Conservation (phyloP, 257 asterid species). For the Catharanthus roseus region DNA sequence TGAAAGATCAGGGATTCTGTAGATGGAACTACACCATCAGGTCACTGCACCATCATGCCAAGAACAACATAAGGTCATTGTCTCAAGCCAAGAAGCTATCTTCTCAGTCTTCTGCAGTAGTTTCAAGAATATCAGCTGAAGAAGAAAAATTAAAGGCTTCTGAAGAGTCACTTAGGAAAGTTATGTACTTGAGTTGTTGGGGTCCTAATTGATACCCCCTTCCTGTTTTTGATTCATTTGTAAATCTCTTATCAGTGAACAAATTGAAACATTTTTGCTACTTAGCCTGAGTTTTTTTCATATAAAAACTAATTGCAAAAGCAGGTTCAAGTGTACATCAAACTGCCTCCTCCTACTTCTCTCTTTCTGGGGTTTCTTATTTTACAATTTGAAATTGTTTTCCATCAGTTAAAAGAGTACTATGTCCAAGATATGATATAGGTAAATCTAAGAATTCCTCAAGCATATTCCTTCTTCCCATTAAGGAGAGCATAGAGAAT, state of each 20-base stretch:
- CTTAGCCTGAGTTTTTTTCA: too few species aligned
- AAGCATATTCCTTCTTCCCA: too few species aligned
- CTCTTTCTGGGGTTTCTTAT: too few species aligned
- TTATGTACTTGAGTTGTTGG: constrained; percentile 33
- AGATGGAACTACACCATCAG: constrained; percentile 21
- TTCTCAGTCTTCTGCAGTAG: constrained; percentile 6
- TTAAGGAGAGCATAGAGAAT: too few species aligned
- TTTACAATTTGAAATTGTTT: background rate
- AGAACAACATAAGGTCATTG: constrained; percentile 14
- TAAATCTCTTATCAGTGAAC: too few species aligned
- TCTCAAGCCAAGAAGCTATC: constrained; percentile 21
- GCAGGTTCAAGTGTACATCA: too few species aligned
- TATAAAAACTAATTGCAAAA: too few species aligned
- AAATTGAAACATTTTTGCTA: too few species aligned
- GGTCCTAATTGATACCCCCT: constrained; percentile 19
- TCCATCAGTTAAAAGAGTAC: too few species aligned
- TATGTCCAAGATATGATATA: too few species aligned
- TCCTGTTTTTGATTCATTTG: background rate
- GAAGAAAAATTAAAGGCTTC: constrained; percentile 7
- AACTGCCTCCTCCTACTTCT: too few species aligned
- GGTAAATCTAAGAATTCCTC: too few species aligned
- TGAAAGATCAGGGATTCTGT: constrained; percentile 29
- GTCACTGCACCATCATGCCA: constrained; percentile 14
- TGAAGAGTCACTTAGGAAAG: constrained; percentile 28
- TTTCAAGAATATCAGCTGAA: background rate